Evolutionary conservation across 2,329 filamentous ascomycete species (phyloP), one percentile per base, ranked within the genome.

Genomic region (Dactylellina sp.): DNA sequence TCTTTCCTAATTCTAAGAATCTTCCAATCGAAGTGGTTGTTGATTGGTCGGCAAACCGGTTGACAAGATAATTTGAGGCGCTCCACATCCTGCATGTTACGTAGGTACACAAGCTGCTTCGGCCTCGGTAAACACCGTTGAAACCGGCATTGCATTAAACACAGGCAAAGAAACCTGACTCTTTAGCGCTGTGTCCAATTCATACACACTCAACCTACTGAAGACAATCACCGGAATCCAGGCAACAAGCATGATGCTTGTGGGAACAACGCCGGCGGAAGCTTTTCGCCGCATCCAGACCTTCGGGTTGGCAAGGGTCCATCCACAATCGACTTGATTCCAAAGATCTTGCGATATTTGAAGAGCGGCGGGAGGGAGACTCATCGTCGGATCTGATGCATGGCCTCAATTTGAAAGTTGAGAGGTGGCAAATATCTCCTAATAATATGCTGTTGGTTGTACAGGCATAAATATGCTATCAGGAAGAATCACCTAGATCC

Each of bases 121-220:
- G 68, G 68, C 68, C 68, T 72, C 68, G 68, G 68, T 72, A 72
- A 72, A 72, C 64, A 72, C 68, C 60, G 68, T 72, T 72, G 42
- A 60, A 72, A 72, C 68, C 68, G 68, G 68, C 68, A 64, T 55
- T 65, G 60, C 60, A 72, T 72, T 37, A 16, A 59, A 65, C 52
- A 65, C 32, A 44, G 63, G 57, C 53, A 44, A 42, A 52, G 40
- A 50, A 63, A 59, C 44, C 59, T 53, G 52, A 71, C 44, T 35
- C 50, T 53, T 59, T 59, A 63, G 59, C 66, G 65, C 57, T 56
- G 44, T 57, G 59, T 52, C 59, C 59, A 44, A n/a, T 63, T 63
- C 35, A 49, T 14, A 62, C 52, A 25, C 28, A n/a, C 37, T 6
- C 32, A 65, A 49, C 44, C 53, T 62, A 35, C 39, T n/a, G 49